Base-by-base conservation (phyloP, 352 stramenopile species). In the Globisporangium spinosum region DNA sequence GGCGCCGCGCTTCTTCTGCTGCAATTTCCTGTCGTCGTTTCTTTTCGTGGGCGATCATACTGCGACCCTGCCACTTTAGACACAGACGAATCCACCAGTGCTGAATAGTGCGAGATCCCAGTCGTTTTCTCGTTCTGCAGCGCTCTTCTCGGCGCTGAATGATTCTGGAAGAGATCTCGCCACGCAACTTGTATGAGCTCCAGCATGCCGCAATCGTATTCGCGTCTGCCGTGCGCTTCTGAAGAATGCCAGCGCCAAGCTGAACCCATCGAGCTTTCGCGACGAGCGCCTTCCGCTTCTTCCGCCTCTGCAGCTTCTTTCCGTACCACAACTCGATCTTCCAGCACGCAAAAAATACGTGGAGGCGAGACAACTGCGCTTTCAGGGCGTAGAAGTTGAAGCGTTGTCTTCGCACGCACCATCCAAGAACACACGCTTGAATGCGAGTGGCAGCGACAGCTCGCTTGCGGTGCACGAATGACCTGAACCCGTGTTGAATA, bases 291-390 rank as follows among this genome's bases (percentile, higher is more conserved):
- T 75, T 69, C 8, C 78, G 77, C 9, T 67, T 72, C 17, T 67
- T 68, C 40, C 76, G 72, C 29, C 62, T 65, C 22, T 45, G 22
- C 68, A 73, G 74, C 20, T 62, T 47, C 7, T 70, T 66, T 12
- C 22, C 59, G 58, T 77, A 87, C 80, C 80, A 89, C n/a, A 55
- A 66, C 57, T 89, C 78, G 55, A 89, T 84, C 29, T 69, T 64
- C 80, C 80, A 89, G 59, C 75, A 85, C 55, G 78, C 77, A 29
- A 69, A 64, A 38, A 83, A 67, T 40, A 77, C 64, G 58, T 71
- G 74, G 22, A 87, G 60, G 4, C 76, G 71, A 34, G 74, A 62
- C 3, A 87, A 56, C 43, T 82, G 77, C 23, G 67, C 56, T 62
- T 83, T 70, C 4, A 87, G 29, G 2, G 62, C 58, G 45, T 77